Percentiles rank a stretch among this genome's conserved stretches.
phyloP scores from a whole-genome alignment of 2,329 filamentous ascomycete genomes.

The Talaromyces funiculosus region DNA sequence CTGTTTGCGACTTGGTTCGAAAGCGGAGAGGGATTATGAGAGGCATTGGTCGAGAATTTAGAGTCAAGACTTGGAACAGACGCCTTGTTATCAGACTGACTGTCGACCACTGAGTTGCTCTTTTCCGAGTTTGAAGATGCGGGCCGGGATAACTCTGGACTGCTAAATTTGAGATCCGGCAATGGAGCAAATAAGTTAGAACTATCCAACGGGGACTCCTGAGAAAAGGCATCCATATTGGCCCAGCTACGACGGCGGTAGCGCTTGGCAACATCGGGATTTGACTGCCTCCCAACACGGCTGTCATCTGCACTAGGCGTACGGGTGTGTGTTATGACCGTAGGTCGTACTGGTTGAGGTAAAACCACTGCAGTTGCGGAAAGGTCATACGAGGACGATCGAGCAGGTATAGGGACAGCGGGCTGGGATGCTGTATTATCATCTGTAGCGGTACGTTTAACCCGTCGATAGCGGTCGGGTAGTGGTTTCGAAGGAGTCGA shows the following conservation, averaged over 20 bases:
- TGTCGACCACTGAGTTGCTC: slow-evolving; percentile 59
- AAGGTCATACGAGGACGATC: slow-evolving; percentile 34
- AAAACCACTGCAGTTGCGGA: slow-evolving; percentile 32
- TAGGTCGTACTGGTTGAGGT: slow-evolving; percentile 26
- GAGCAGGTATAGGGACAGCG: slow-evolving; percentile 8
- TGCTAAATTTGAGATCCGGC: slow-evolving; percentile 29
- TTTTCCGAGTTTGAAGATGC: slow-evolving; percentile 34
- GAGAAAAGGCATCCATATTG: slow-evolving; percentile 48
- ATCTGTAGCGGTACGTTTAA: slow-evolving; percentile 50
- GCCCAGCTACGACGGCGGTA: slow-evolving; percentile 80
- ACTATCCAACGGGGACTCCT: slow-evolving; percentile 28
- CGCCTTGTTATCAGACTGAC: slow-evolving; percentile 33
- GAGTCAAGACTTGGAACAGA: slow-evolving; percentile 39
- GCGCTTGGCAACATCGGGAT: slow-evolving; percentile 64
- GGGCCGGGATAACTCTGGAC: slow-evolving; percentile 27
- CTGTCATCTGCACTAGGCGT: slow-evolving; percentile 65
- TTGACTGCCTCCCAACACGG: slow-evolving; percentile 44
- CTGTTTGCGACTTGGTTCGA: slow-evolving; percentile 65
- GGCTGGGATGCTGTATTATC: slow-evolving; percentile 26
- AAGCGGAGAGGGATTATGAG: slow-evolving; percentile 59
- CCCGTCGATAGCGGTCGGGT: slow-evolving; percentile 78
- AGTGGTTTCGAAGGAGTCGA: slow-evolving; percentile 55
- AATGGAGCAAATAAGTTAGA: slow-evolving; percentile 27
- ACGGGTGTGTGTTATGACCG: slow-evolving; percentile 48
- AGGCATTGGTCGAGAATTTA: slow-evolving; percentile 1